Evolutionary conservation across 2,329 filamentous ascomycete genomes (phyloP).

Genomic region (Helotiales sp.): DNA sequence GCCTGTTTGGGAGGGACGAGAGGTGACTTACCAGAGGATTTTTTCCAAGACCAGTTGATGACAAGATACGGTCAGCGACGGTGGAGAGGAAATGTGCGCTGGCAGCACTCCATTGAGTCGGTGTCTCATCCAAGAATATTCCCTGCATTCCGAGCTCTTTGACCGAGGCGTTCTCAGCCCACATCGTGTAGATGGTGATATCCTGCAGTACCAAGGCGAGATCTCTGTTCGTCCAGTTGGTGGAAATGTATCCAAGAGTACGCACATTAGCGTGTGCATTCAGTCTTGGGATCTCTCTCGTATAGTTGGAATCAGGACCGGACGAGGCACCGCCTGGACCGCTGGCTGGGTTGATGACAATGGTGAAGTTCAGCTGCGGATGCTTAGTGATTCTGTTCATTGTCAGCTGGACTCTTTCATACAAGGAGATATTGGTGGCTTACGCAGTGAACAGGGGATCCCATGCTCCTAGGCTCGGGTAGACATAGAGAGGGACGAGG

Average conservation of each 20-base stretch:
- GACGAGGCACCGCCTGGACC: conserved; percentile 5
- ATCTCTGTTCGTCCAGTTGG: conserved; percentile 35
- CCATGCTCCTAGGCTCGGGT: conserved; percentile 23
- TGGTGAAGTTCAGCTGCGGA: conserved; percentile 10
- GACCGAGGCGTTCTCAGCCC: conserved; percentile 18
- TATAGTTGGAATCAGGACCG: conserved; percentile 9
- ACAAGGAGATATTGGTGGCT: background rate
- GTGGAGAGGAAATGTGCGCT: conserved; percentile 8
- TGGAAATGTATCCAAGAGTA: conserved; percentile 44
- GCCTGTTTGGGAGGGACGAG: background rate
- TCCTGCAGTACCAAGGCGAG: conserved; percentile 37
- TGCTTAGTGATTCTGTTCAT: conserved; percentile 3
- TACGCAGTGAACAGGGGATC: conserved; percentile 19
- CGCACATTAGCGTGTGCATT: conserved; percentile 40
- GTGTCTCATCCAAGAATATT: conserved; percentile 24
- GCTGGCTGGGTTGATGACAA: conserved; percentile 13
- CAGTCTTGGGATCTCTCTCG: conserved; percentile 35
- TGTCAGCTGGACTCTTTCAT: background rate
- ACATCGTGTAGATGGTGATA: conserved; percentile 36
- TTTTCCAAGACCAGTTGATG: conserved; percentile 2
- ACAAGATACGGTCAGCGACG: conserved; percentile 10
- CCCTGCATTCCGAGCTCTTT: conserved; percentile 13
- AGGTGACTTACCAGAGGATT: conserved; percentile 10
- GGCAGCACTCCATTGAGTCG: conserved; percentile 9
- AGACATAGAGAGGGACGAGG: conserved; percentile 28